Evolutionary conservation across 164 flowering plant species (phyloP).

Genomic region (Saururus chinensis): DNA sequence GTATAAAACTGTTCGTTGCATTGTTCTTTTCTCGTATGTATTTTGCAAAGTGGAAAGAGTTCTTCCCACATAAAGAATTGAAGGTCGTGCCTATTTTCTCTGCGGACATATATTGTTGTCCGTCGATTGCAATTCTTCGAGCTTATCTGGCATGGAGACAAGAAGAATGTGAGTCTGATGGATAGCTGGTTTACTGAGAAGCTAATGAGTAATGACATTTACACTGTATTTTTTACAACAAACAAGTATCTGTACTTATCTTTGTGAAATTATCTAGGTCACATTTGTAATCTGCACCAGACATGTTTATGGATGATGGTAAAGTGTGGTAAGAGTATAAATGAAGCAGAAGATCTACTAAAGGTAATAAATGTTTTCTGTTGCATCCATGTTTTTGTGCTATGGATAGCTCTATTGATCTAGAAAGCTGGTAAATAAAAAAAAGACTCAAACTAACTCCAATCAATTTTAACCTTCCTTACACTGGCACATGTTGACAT

Average conservation of each 20-base stretch:
- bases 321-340: neutral
- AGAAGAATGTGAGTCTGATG: conserved; percentile 61
- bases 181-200: neutral
- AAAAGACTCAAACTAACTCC: too few species aligned
- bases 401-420: too few species aligned
- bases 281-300: neutral
- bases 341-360: neutral
- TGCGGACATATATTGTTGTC: conserved; percentile 72
- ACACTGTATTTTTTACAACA: too few species aligned
- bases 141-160: conserved; percentile 87
- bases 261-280: neutral
- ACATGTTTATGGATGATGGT: neutral
- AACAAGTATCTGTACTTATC: neutral
- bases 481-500: too few species aligned
- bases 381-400: neutral
- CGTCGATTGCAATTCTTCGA: conserved; percentile 41
- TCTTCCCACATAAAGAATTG: conserved; percentile 49
- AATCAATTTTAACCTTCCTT: too few species aligned
- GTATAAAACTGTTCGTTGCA: conserved; percentile 40
- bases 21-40: conserved; percentile 61
- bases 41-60: conserved; percentile 52
- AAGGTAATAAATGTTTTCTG: neutral
- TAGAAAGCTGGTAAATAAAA: too few species aligned
- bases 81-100: conserved; percentile 62
- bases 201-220: neutral